Base-by-base conservation (phyloP, 2,329 filamentous ascomycete genomes). In the Ophiosphaerella narmari region DNA sequence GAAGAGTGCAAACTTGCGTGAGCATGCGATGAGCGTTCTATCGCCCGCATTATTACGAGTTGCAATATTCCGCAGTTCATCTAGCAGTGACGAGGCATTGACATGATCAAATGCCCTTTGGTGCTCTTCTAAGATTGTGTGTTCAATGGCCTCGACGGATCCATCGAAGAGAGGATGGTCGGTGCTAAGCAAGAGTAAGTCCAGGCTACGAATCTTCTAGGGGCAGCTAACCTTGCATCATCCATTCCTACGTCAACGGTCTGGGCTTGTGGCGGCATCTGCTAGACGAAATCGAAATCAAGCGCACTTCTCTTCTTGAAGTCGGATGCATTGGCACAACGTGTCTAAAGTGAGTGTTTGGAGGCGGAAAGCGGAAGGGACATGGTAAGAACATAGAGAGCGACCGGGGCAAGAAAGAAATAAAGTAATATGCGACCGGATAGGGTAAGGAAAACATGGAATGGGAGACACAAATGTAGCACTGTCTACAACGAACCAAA, bases 311-410 rank as follows among this genome's bases (percentile, higher is more conserved):
- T 45, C 18, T 49, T 54, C 42, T 55, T 46, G 45, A 40, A 43
- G 52, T 35, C 45, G 55, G 50, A 63, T 66, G 55, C 65, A 70
- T 70, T 63, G 61, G 60, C 55, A 59, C 57, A 46, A 34, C 14
- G 43, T 42, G 16, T 46, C 46, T 21, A 45, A 29, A 37, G 46
- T 40, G 39, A 40, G 47, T 39, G 38, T 50, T 39, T 40, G 26
- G 40, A 37, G 16, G 21, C 48, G 51, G 33, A 48, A 41, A 48
- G 32, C 40, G 36, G 54, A 41, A 33, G 21, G 35, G 39, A 57
- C 54, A 50, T 55, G 46, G 48, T 57, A 51, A 51, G 48, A 44
- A 18, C 48, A 58, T 60, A 42, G 50, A 58, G 32, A 13, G 40
- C 12, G 32, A 43, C 40, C 39, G 38, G 54, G 52, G 48, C 31